Percentiles rank a stretch among this genome's conserved stretches.
Conservation (phyloP, 164 flowering plant genomes). For the Berberis vulgaris region DNA sequence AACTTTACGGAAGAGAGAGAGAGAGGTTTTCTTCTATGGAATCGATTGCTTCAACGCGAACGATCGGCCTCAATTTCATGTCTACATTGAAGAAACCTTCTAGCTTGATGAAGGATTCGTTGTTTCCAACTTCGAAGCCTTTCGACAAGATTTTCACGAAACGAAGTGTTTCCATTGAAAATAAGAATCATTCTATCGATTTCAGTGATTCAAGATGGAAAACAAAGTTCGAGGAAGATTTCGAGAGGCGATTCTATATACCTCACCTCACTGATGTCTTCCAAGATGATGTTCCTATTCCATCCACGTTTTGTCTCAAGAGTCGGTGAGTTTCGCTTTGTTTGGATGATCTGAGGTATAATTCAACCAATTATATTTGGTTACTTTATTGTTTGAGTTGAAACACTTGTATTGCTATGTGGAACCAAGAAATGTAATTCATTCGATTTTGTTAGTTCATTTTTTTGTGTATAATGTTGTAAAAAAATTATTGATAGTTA, state of each 20-base stretch:
- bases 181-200: slow-evolving; percentile 3
- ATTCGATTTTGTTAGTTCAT: too few relatives aligned
- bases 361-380: background rate
- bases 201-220: slow-evolving; percentile 76
- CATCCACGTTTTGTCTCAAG: slow-evolving; percentile 77
- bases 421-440: too few relatives aligned
- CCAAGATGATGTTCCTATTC: slow-evolving; percentile 39
- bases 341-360: background rate
- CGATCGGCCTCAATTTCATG: slow-evolving; percentile 16
- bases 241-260: slow-evolving; percentile 53
- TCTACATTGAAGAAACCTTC: slow-evolving; percentile 6
- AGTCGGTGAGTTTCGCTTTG: slow-evolving; percentile 26
- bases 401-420: too few relatives aligned
- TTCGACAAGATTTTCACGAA: background rate
- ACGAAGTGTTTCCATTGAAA: background rate
- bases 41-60: slow-evolving; percentile 22
- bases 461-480: too few relatives aligned
- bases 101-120: background rate
- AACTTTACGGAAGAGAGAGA: background rate
- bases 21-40: slow-evolving; percentile 26
- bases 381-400: background rate
- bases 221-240: slow-evolving; percentile 49
- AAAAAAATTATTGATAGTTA: too few relatives aligned
- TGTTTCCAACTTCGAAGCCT: background rate
- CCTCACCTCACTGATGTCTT: slow-evolving; percentile 71